Evolutionary conservation across 1,139 yeast species (phyloP).

Genomic region (Geotrichum aggregatum): DNA sequence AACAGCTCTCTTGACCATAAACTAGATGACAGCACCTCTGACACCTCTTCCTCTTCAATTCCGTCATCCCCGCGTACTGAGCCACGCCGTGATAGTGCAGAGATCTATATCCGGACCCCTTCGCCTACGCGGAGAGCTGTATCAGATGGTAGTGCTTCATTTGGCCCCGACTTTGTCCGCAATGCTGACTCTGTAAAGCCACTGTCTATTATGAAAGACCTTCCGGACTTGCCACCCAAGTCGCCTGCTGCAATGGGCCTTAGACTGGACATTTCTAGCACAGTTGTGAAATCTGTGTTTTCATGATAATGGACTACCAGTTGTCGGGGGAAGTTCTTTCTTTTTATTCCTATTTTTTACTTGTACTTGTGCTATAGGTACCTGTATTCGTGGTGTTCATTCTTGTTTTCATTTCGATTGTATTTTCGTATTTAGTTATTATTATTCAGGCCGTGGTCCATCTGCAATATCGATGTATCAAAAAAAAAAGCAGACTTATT

Average conservation of each 20-base stretch:
- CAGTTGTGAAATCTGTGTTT: background rate
- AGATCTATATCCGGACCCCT: background rate
- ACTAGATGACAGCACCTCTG: background rate
- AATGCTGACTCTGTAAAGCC: background rate
- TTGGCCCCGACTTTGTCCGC: background rate
- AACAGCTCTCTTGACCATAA: background rate
- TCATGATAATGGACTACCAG: too few species aligned
- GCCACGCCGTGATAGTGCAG: slow-evolving; percentile 1
- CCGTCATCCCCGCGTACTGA: slow-evolving; percentile 3
- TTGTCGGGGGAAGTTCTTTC: too few species aligned
- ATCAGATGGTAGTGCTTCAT: background rate
- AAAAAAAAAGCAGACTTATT: too few species aligned
- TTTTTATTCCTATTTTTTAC: background rate
- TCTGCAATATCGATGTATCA: too few species aligned
- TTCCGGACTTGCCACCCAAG: background rate
- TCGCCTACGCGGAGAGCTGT: background rate
- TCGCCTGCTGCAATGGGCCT: background rate
- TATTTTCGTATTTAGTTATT: too few species aligned
- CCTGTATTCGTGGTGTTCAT: too few species aligned
- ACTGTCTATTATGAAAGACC: background rate
- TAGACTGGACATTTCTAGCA: background rate
- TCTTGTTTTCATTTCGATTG: too few species aligned
- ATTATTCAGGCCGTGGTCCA: too few species aligned
- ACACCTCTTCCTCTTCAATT: background rate
- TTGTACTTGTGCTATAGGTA: background rate